phyloP scores from a whole-genome alignment of 495 filamentous ascomycete genomes.

The Penicilliopsis zonata region DNA sequence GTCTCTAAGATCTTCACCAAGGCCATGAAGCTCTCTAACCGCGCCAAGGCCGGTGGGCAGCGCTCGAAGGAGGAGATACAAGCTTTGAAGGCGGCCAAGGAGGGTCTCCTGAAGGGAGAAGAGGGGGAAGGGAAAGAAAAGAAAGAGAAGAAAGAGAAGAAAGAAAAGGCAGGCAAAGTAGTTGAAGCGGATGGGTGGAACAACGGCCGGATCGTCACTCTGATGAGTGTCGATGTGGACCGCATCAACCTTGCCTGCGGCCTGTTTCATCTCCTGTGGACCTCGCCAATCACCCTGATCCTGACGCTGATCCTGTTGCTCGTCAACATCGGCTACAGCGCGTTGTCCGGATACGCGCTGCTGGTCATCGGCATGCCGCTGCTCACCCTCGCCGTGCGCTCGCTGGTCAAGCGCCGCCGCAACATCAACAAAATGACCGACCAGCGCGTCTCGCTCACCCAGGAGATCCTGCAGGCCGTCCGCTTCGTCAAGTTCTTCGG shows the following conservation, averaged over 20 bases:
- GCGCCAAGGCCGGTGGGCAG: constrained; percentile 59
- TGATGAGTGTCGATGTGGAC: constrained; percentile 92
- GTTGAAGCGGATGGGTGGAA: constrained; percentile 70
- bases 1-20: constrained; percentile 72
- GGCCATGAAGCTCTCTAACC: constrained; percentile 66
- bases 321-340: constrained; percentile 79
- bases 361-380: constrained; percentile 65
- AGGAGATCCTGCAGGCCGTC: constrained; percentile 84
- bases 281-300: constrained; percentile 62
- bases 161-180: constrained; percentile 20
- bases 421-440: constrained; percentile 88
- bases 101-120: constrained; percentile 28
- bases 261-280: constrained; percentile 87
- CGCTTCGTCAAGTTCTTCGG: constrained; percentile 94
- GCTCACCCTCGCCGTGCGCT: constrained; percentile 59
- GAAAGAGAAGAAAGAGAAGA: constrained; percentile 20
- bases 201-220: constrained; percentile 77
- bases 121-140: constrained; percentile 24
- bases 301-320: constrained; percentile 68
- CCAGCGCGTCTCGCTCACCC: constrained; percentile 77
- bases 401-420: constrained; percentile 56
- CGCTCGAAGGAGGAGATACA: constrained; percentile 28
- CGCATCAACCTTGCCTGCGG: constrained; percentile 75
- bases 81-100: constrained; percentile 26
- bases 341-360: constrained; percentile 75